Evolutionary conservation across 805 yeast species (phyloP), one percentile per base, ranked within the genome.

Genomic region (Metschnikowia vanudenii): DNA sequence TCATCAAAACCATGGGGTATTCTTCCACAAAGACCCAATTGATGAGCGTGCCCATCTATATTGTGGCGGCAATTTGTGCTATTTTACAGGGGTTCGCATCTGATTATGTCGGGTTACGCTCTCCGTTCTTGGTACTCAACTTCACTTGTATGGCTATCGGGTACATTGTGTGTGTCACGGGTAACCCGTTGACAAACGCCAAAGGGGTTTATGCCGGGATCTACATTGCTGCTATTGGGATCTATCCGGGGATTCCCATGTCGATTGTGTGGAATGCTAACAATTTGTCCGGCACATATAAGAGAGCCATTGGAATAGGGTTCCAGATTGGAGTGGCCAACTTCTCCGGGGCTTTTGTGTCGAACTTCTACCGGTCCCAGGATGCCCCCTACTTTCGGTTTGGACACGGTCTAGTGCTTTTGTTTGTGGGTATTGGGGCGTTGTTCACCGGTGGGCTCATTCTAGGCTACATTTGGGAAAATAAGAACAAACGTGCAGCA

Each of bases 1-100:
- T 75, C 48, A 67, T 75, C 47, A 67, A 58, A 39, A 65, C 62
- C 43, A 61, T 75, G 61, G 80, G 80, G 1, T 74, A 73, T 56
- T 56, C 71, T 37, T 60, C 64, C 22, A 63, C 69, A 26, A 59
- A 55, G 16, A 69, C 78, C 0, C 79, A 75, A 55, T 63, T 74
- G 11, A 49, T 75, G 61, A 67, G 78, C 0, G 73, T 73, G 17
- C 79, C 79, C 8, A 62, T 71, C 24, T 74, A 74, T 52, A 60
- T 63, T 11, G 59, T 62, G 18, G 72, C 73, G 2, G 58, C 68
- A 4, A 46, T 64, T 3, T 54, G 61, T 26, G 61, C 67, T 28
- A 53, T 69, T 11, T 37, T 52, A 8, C 66, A 61, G 26, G 68
- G 67, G 2, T 59, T 52, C 19, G 38, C 39, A 3, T 56, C 65